phyloP scores from a whole-genome alignment of 306 rosid species.

The Dryas alaskensis region DNA sequence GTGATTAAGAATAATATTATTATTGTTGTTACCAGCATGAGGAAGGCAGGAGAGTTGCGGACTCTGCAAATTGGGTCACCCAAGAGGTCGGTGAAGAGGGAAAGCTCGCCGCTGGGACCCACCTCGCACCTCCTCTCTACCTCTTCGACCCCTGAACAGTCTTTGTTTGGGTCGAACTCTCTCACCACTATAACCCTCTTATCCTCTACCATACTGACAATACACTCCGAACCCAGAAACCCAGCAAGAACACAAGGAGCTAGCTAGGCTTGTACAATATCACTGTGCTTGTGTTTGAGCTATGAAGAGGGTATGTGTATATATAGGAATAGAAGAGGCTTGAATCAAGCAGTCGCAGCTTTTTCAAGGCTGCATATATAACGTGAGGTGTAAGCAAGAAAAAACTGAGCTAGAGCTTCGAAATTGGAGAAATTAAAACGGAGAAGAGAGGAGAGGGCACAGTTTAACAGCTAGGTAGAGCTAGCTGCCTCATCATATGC shows the following conservation, averaged over 20 bases:
- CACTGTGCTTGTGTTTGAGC: too few relatives aligned
- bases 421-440: slow-evolving; percentile 16
- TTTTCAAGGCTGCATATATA: slow-evolving; percentile 37
- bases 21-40: slow-evolving; percentile 66
- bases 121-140: slow-evolving; percentile 82
- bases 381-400: slow-evolving; percentile 45
- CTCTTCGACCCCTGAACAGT: slow-evolving; percentile 51
- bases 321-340: not conserved
- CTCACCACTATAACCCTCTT: slow-evolving; percentile 35
- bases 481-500: too few relatives aligned
- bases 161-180: slow-evolving; percentile 48
- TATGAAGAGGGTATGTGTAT: not conserved
- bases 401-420: slow-evolving; percentile 10
- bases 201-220: slow-evolving; percentile 1
- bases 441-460: not conserved
- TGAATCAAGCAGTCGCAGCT: not conserved
- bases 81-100: slow-evolving; percentile 75
- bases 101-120: slow-evolving; percentile 69
- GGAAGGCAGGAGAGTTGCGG: slow-evolving; percentile 90
- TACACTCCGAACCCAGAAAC: not conserved
- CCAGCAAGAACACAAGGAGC: too few relatives aligned
- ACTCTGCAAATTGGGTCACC: slow-evolving; percentile 98
- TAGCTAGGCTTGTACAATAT: too few relatives aligned
- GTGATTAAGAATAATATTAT: too few relatives aligned
- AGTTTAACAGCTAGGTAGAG: not conserved